These are phyloP conservation scores for Monilinia aucupariae DNA, from an alignment of 2,329 filamentous ascomycete genomes.

Conservation along the genomic window DNA sequence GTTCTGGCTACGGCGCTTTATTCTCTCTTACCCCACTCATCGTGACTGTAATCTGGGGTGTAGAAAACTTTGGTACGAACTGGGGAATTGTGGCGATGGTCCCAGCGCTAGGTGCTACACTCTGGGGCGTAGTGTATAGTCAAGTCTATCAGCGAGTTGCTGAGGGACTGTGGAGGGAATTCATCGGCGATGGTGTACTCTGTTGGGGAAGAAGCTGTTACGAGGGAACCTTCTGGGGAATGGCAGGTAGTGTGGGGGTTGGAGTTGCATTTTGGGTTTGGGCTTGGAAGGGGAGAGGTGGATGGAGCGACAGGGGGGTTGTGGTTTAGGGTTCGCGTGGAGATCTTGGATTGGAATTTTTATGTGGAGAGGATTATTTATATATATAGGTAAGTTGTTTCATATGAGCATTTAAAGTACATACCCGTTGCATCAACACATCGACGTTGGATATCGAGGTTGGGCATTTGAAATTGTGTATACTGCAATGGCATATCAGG, in stretches of 20 bases:
- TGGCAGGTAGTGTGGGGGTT: conserved; percentile 72
- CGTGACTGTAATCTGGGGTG: conserved; percentile 95
- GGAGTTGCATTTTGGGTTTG: conserved; percentile 66
- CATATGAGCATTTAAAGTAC: background rate
- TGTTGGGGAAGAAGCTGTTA: conserved; percentile 84
- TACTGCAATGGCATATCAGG: background rate
- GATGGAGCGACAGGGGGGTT: conserved; percentile 73
- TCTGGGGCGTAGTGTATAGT: conserved; percentile 90
- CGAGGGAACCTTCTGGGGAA: conserved; percentile 76
- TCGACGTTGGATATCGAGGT: background rate
- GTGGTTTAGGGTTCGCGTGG: conserved; percentile 49
- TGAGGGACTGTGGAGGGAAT: conserved; percentile 38
- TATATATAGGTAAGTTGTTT: background rate
- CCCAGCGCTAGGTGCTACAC: conserved; percentile 77
- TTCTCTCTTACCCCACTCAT: conserved; percentile 89
- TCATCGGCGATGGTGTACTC: conserved; percentile 47
- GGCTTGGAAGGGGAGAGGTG: conserved; percentile 70
- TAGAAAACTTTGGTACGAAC: conserved; percentile 97
- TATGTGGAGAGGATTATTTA: background rate
- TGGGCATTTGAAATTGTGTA: background rate
- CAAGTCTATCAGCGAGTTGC: conserved; percentile 69
- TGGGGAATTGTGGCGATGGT: conserved; percentile 94
- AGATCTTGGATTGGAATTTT: too few species aligned
- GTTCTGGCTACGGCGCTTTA: conserved; percentile 85
- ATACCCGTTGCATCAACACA: background rate